Base-by-base conservation (phyloP, 2,329 filamentous ascomycete genomes). In the Claviceps fusiformis region DNA sequence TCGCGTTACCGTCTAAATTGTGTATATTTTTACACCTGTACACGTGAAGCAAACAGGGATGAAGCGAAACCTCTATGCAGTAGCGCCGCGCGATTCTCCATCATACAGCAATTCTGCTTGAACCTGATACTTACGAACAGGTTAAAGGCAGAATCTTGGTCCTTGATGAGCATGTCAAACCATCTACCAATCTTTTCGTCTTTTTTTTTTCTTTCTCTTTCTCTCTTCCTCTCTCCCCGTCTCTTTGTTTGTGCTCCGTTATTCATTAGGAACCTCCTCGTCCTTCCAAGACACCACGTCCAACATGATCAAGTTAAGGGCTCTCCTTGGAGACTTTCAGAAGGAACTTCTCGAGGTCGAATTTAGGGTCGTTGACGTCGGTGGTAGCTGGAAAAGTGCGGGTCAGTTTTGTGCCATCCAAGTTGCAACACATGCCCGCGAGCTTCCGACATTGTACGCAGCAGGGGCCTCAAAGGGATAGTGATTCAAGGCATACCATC, bases 301-400 rank as follows among this genome's bases (percentile, higher is more conserved):
- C 17, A 31, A 46, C 9, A 54, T 19, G 33, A 13, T 17, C n/a
- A 27, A 33, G 41, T 70, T 74, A 80, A 63, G 76, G 69, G 66
- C 71, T 79, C 67, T 78, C 70, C 68, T 75, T 72, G 61, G 72
- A 64, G 64, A 89, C 73, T 64, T 81, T 77, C 66, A 82, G 80
- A 71, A 95, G 74, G 71, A 82, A 89, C 64, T 87, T 84, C 78
- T 97, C 92, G 64, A 97, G 79, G 70, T 98, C 91, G 75, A 97
- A 97, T 68, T 90, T 89, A 68, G 90, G 83, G 75, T 93, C 83
- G 68, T 85, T 82, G 58, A 86, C 86, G 74, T 97, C 85, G 57
- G 65, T 66, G 51, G 68, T 62, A 44, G 65, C 70, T 72, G 54
- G 19, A 33, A 27, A 24, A 41, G 11, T 9, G 27, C 5, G 46